Evolutionary conservation across 192 early-diverging fungal genomes (phyloP), one percentile per base, ranked within the genome.

Genomic region (Umbelopsis sp.): DNA sequence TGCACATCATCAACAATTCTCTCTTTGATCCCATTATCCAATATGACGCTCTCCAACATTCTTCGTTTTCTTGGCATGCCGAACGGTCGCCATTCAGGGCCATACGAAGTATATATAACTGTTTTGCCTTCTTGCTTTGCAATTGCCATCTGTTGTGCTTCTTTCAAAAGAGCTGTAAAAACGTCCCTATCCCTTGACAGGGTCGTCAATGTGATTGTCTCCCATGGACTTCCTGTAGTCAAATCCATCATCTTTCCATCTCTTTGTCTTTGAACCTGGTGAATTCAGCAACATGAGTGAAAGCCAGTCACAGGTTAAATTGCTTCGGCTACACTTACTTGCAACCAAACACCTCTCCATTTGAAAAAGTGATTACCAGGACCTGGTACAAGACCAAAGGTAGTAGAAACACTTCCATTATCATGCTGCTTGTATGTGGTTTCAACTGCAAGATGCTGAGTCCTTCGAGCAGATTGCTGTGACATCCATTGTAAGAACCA

Each of bases 401-500:
- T 81, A 3, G 95, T 95, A 24, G 87, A 83, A 9, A 92, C 87
- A 65, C 90, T 92, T 56, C 97, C 97, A 73, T 96, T 98, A 68
- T 96, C 94, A 70, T 96, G 91, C 76, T 93, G 89, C 69, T 90
- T 88, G 78, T 91, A 96, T 52, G 81, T 81, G 3, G 97, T 98
- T 68, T 97, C 92, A 8, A 98, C 94, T 0, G 95, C 88, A 44
- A 97, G 71, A 71, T 95, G 88, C 41, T 91, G 87, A 26, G 91
- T 79, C 45, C 84, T 77, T 45, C 62, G 71, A 49, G 77, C 70
- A 32, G 85, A 82, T 69, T 87, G 81, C 3, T 86, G 81, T 9
- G 89, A 84, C 86, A 98, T 92, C 97, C 97, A 99, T 47, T 94
- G 87, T 22, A 98, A 82, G 66, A 98, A 91, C 97, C 97, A 99